phyloP scores from a whole-genome alignment of 2,329 filamentous ascomycete species.

The Penicillium polonicum region DNA sequence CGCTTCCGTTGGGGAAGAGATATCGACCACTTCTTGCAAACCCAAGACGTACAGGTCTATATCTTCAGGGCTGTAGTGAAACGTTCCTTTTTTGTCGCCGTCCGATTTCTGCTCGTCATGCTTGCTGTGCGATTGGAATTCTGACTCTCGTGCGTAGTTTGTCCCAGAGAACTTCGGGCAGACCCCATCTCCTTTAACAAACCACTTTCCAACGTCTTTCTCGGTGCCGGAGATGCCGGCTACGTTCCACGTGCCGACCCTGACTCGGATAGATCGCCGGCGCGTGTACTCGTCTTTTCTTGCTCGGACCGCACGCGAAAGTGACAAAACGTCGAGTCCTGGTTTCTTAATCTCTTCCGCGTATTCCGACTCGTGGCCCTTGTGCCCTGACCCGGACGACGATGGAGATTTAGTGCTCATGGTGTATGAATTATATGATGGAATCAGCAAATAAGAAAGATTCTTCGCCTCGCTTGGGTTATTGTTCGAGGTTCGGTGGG shows the following conservation, averaged over 20 bases:
- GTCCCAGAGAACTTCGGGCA: constrained; percentile 62
- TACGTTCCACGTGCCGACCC: constrained; percentile 95
- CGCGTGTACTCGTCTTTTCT: constrained; percentile 77
- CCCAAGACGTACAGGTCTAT: constrained; percentile 87
- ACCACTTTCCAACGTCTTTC: constrained; percentile 86
- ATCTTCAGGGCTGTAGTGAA: constrained; percentile 52
- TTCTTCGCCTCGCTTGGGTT: not conserved
- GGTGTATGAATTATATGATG: not conserved
- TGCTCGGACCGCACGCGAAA: constrained; percentile 64
- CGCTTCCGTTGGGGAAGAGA: constrained; percentile 76
- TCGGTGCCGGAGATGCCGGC: constrained; percentile 81
- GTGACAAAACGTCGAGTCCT: constrained; percentile 39
- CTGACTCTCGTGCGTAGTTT: constrained; percentile 15
- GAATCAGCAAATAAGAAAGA: not conserved
- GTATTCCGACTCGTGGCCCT: constrained; percentile 15
- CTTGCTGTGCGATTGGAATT: constrained; percentile 25
- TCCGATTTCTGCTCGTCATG: constrained; percentile 49
- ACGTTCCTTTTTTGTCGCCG: constrained; percentile 44
- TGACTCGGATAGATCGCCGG: constrained; percentile 73
- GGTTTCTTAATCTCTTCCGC: constrained; percentile 17
- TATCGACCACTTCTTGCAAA: constrained; percentile 87
- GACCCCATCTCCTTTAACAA: constrained; percentile 72
- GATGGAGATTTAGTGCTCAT: constrained; percentile 12
- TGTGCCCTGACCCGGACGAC: constrained; percentile 16
- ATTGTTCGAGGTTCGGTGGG: not conserved